phyloP scores from a whole-genome alignment of 495 filamentous ascomycete species.

The Pseudoneurospora amorphoporcata region DNA sequence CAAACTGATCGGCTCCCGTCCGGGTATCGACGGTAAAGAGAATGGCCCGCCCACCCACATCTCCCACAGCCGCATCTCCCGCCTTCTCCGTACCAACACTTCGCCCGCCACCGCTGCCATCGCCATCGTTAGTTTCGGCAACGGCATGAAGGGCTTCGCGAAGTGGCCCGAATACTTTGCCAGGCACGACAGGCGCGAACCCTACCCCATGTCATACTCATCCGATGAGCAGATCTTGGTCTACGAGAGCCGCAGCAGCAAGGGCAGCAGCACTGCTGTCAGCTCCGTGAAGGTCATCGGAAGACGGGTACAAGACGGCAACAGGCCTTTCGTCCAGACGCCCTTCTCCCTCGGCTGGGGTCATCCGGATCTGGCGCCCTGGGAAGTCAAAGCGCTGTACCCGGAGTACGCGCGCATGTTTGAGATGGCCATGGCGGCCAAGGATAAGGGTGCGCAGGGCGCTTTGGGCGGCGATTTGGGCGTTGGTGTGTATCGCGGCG shows the following conservation, averaged over 20 bases:
- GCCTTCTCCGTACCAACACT: slow-evolving; percentile 5
- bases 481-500: neutral
- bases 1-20: slow-evolving; percentile 4
- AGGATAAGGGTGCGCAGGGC: slow-evolving; percentile 5
- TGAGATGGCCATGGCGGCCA: slow-evolving; percentile 10
- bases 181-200: slow-evolving; percentile 12
- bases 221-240: neutral
- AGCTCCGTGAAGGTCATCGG: neutral
- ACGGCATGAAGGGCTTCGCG: slow-evolving; percentile 16
- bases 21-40: neutral
- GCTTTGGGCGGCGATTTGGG: slow-evolving; percentile 10
- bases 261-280: neutral
- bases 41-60: slow-evolving; percentile 3
- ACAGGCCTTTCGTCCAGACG: neutral
- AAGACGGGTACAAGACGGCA: neutral
- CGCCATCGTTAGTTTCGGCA: slow-evolving; percentile 14
- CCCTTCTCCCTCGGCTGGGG: slow-evolving; percentile 22
- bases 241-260: neutral
- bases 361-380: slow-evolving; percentile 15
- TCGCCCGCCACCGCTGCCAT: slow-evolving; percentile 5
- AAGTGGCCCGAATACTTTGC: slow-evolving; percentile 21
- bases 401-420: slow-evolving; percentile 13
- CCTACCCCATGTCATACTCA: neutral
- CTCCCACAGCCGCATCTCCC: slow-evolving; percentile 15
- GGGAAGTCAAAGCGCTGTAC: slow-evolving; percentile 21